A percentile compares a stretch with the other conserved stretches of the same genome.
Conservation (phyloP, 1,139 yeast genomes). For the Candida pseudoviswanathii region DNA sequence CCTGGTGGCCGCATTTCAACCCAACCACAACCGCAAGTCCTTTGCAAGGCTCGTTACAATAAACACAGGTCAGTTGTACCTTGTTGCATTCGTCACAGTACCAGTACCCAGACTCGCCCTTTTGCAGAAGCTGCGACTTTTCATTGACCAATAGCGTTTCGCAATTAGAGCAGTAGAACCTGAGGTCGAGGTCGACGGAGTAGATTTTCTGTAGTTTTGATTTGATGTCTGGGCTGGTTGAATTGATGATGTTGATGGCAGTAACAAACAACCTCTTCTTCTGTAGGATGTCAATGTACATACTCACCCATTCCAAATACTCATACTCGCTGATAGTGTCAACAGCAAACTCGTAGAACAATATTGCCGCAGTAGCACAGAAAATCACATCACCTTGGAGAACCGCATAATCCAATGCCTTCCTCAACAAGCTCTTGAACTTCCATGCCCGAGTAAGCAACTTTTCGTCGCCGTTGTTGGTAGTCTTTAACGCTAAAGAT, state of each 20-base stretch:
- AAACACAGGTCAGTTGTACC: conserved; percentile 69
- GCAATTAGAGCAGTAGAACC: conserved; percentile 69
- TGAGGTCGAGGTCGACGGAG: conserved; percentile 54
- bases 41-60: conserved; percentile 77
- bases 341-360: conserved; percentile 48
- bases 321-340: conserved; percentile 18
- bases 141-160: conserved; percentile 66
- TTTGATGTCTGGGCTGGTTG: conserved; percentile 38
- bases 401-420: conserved; percentile 56
- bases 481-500: conserved; percentile 23
- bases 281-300: conserved; percentile 60
- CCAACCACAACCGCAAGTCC: conserved; percentile 69
- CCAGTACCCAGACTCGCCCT: conserved; percentile 67
- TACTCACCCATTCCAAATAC: conserved; percentile 55
- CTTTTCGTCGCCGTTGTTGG: conserved; percentile 33
- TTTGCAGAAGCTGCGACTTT: conserved; percentile 42
- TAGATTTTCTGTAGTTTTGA: conserved; percentile 48
- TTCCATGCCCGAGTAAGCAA: conserved; percentile 32
- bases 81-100: conserved; percentile 74
- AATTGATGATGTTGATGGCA: conserved; percentile 60
- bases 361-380: conserved; percentile 59
- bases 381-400: conserved; percentile 67
- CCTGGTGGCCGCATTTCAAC: conserved; percentile 82
- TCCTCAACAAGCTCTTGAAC: conserved; percentile 31
- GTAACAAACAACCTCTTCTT: conserved; percentile 55